phyloP scores from a whole-genome alignment of 805 yeast species.

The Teunomyces kruisii region DNA sequence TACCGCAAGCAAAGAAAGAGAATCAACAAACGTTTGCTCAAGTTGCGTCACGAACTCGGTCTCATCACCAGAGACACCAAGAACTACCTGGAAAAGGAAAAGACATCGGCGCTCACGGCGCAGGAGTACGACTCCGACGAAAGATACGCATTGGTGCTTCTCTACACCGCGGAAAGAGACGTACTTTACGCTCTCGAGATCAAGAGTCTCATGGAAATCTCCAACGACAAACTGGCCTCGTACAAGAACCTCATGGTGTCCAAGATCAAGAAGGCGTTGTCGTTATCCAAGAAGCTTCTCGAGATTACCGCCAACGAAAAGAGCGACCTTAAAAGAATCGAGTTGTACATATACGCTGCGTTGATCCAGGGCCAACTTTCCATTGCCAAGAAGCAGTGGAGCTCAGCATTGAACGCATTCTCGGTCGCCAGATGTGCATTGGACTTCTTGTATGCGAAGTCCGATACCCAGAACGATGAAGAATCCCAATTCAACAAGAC shows the following conservation, averaged over 20 bases:
- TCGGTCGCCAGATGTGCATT: conserved; percentile 64
- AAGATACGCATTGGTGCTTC: conserved; percentile 56
- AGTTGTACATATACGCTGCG: conserved; percentile 40
- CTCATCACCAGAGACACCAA: conserved; percentile 68
- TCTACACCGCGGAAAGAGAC: conserved; percentile 77
- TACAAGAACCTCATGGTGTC: conserved; percentile 50
- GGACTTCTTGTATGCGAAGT: conserved; percentile 42
- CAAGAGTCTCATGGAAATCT: conserved; percentile 52
- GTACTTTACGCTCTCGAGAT: conserved; percentile 67
- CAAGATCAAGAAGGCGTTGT: conserved; percentile 65
- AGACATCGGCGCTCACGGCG: conserved; percentile 44
- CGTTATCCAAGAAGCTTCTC: conserved; percentile 44
- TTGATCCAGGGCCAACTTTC: conserved; percentile 53
- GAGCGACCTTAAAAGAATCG: conserved; percentile 21
- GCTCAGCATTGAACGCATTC: conserved; percentile 47
- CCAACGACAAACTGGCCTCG: conserved; percentile 47
- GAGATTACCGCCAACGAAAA: conserved; percentile 39
- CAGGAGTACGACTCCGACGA: conserved; percentile 53
- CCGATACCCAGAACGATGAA: conserved; percentile 16
- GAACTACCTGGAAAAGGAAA: conserved; percentile 51
- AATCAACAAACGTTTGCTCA: conserved; percentile 57
- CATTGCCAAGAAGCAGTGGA: conserved; percentile 57
- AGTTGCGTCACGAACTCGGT: conserved; percentile 62
- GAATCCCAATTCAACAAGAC: conserved; percentile 26
- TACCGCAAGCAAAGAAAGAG: conserved; percentile 66